Evolutionary conservation across 2,329 filamentous ascomycete genomes (phyloP).

Genomic region (Apiospora aurea): DNA sequence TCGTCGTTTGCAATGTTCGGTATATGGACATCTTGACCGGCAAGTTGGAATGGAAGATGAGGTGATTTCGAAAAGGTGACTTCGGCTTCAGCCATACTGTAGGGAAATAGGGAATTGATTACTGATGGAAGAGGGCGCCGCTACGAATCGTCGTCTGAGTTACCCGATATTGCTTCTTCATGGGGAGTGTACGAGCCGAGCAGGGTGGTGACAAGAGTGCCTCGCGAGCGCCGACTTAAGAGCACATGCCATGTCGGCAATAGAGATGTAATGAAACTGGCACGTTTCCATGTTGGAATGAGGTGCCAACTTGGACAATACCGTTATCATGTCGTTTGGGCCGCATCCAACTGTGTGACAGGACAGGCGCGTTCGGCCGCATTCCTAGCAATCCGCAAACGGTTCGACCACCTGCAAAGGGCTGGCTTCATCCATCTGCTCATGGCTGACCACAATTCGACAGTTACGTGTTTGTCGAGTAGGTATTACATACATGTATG

Average conservation of each 20-base stretch:
- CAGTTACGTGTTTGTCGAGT: not conserved
- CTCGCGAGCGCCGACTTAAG: not conserved
- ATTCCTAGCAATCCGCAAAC: conserved; percentile 12
- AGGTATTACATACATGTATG: no score
- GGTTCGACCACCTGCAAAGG: not conserved
- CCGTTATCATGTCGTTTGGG: not conserved
- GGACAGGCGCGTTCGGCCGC: not conserved
- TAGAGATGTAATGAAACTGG: not conserved
- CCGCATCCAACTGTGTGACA: conserved; percentile 4
- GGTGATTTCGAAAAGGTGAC: not conserved
- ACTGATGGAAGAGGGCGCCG: not conserved
- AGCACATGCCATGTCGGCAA: not conserved
- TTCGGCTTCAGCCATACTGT: not conserved
- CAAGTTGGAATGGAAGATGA: not conserved
- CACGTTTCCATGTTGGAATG: not conserved
- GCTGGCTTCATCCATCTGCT: not conserved
- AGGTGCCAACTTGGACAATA: not conserved
- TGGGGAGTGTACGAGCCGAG: not conserved
- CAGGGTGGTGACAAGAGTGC: not conserved
- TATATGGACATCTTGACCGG: not conserved
- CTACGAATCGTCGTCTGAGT: not conserved
- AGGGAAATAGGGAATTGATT: not conserved
- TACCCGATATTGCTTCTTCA: not conserved
- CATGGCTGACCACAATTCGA: no score
- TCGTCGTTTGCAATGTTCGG: not conserved